Conservation (phyloP, 371 early-diverging fungal species). For the Ordospora colligata region DNA sequence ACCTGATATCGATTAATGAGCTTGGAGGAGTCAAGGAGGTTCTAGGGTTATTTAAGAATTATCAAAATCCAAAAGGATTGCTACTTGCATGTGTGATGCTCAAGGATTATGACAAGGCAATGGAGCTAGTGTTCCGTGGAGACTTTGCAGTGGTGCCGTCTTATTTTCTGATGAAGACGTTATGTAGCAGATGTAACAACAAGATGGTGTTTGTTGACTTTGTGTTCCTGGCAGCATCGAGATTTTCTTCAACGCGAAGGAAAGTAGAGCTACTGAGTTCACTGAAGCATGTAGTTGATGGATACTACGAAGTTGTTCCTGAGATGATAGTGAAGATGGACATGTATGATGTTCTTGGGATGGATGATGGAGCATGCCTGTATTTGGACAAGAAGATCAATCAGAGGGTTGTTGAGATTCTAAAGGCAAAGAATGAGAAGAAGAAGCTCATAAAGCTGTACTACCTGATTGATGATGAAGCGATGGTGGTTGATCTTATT, state of each 20-base stretch:
- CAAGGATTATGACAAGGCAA: slow-evolving; percentile 36
- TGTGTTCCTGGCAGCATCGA: slow-evolving; percentile 32
- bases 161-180: slow-evolving; percentile 36
- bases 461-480: slow-evolving; percentile 30
- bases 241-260: slow-evolving; percentile 7
- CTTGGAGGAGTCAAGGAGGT: neutral
- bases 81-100: slow-evolving; percentile 42
- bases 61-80: slow-evolving; percentile 22
- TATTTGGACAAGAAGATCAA: slow-evolving; percentile 28
- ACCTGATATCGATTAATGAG: slow-evolving; percentile 13
- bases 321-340: slow-evolving; percentile 46
- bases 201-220: slow-evolving; percentile 46
- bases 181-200: slow-evolving; percentile 15
- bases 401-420: slow-evolving; percentile 7
- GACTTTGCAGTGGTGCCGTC: slow-evolving; percentile 31
- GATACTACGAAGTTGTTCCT: slow-evolving; percentile 36
- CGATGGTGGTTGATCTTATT: slow-evolving; percentile 24
- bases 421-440: slow-evolving; percentile 40
- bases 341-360: slow-evolving; percentile 42
- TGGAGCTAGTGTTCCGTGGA: slow-evolving; percentile 20
- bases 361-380: neutral
- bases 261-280: slow-evolving; percentile 43
- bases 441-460: slow-evolving; percentile 41
- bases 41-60: slow-evolving; percentile 19
- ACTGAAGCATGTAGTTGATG: slow-evolving; percentile 24